Evolutionary conservation across 306 rosid genomes (phyloP), one percentile per base, ranked within the genome.

Genomic region (Gynostemma pentaphyllum): DNA sequence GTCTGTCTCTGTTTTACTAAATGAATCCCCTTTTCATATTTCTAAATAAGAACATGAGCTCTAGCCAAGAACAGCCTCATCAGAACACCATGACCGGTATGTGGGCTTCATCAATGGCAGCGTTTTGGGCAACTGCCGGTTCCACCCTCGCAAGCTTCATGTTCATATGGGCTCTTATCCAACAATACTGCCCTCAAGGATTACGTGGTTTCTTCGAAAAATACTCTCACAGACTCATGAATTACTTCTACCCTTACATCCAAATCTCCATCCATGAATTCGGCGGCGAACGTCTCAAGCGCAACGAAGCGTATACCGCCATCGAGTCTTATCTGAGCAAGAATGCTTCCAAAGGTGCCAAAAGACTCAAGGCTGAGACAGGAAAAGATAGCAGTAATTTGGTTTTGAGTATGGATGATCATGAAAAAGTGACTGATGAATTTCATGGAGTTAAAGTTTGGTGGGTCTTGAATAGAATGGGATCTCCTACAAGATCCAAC

Each of bases 341-440:
- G 59, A 90, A 85, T 82, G 79, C 94, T 14, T 79, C 95, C 3
- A 84, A 74, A 60, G 76, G 81, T 19, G 95, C 97, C 0, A 90
- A 78, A 56, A 49, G 95, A 19, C 95, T 90, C 66, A 90, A 83
- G 65, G 97, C 97, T 1, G 97, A 90, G 81, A 77, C 85, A 78
- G 95, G 80, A 0, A 85, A 77, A 37, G 94, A 90, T 4, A 72
- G 76, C 47, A 76, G 54, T 65, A 87, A 81, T 44, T 39, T 90
- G 64, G 87, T 87, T 0, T 54, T 90, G n/a, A 79, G 94, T 27
- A 87, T 87, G 88, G 95, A 90, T 56, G 97, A 90, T 74, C 68
- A 70, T 6, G 97, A 85, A 55, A 81, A 84, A 36, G 97, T 87
- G 16, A 82, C 79, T 0, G 97, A 90, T 52, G 87, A 81, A 0